phyloP scores from a whole-genome alignment of 78 protist genomes.

The Pigoraptor vietnamica region DNA sequence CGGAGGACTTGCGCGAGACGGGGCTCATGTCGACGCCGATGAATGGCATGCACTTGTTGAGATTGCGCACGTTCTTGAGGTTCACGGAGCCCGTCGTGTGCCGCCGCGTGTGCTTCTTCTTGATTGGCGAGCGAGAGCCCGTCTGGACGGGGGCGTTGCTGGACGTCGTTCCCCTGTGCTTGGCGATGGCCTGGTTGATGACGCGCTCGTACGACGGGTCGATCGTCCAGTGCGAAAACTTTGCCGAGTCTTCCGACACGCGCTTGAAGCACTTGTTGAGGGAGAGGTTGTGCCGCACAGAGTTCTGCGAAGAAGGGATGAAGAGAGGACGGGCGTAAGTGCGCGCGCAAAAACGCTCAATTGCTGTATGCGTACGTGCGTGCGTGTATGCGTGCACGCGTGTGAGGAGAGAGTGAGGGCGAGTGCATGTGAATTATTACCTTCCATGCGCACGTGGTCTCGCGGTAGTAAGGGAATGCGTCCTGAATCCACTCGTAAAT shows the following conservation, averaged over 20 bases:
- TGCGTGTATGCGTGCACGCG: too few relatives aligned
- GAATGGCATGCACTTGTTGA: background rate
- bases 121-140: background rate
- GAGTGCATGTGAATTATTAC: background rate
- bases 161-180: background rate
- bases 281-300: slow-evolving; percentile 9
- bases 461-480: background rate
- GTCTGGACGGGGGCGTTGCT: background rate
- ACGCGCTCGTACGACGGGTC: background rate
- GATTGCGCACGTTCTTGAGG: background rate
- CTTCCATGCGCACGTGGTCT: background rate
- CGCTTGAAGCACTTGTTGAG: background rate
- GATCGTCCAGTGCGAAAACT: background rate
- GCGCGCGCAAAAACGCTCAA: background rate
- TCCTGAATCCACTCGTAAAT: background rate
- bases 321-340: background rate
- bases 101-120: background rate
- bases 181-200: background rate
- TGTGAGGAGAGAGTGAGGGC: too few relatives aligned
- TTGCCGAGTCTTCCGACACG: background rate
- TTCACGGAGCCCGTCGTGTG: background rate
- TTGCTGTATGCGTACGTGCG: background rate
- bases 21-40: background rate
- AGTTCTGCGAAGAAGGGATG: background rate
- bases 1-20: too few relatives aligned